phyloP scores from a whole-genome alignment of 2,329 filamentous ascomycete genomes.

The Claviceps lovelessii region DNA sequence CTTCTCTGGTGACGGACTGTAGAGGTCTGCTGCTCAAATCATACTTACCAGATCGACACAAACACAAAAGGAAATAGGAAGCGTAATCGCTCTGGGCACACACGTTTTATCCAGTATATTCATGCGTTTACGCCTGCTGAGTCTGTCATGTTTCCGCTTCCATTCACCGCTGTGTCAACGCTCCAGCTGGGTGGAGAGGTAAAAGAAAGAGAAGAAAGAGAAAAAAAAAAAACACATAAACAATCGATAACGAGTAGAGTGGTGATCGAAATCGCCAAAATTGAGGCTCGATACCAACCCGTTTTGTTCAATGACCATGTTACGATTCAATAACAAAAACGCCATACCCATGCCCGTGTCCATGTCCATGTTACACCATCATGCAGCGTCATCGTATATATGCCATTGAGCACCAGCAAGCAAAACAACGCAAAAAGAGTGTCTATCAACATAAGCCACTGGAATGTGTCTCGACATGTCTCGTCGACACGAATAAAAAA shows the following conservation, averaged over 20 bases:
- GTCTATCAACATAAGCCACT: background rate
- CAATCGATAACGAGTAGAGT: background rate
- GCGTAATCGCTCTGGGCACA: background rate
- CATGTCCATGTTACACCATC: background rate
- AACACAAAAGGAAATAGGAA: background rate
- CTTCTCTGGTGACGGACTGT: too few relatives aligned
- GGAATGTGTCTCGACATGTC: background rate
- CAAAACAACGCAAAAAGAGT: background rate
- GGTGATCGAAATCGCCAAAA: background rate
- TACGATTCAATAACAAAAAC: background rate
- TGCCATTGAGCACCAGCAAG: background rate
- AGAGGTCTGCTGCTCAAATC: background rate
- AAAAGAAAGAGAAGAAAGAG: background rate
- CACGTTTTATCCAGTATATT: background rate
- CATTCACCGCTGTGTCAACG: background rate
- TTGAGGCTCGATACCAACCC: background rate
- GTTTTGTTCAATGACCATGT: background rate
- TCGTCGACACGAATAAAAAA: background rate
- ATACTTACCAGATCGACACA: background rate
- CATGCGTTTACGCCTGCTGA: background rate
- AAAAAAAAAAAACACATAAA: background rate
- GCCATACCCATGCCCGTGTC: background rate
- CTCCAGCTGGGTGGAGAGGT: background rate
- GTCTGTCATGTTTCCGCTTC: background rate
- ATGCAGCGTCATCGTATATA: background rate